Percentiles rank a stretch among this genome's conserved stretches.
Conservation (phyloP, 1,139 yeast species). For the Hansenula sp. region DNA sequence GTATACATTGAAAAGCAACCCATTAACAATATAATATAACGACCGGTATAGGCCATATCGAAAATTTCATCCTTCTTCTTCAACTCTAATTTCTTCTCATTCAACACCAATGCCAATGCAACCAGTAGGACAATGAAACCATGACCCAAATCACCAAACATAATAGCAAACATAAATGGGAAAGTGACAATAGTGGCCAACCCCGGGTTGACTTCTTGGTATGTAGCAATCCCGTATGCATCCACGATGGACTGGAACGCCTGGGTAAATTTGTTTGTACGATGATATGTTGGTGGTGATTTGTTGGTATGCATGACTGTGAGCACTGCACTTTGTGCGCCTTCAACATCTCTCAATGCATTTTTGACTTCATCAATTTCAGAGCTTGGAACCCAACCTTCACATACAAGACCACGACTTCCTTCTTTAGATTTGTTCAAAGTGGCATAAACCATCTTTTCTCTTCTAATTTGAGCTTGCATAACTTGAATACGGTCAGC, state of each 20-base stretch:
- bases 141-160: conserved; percentile 87
- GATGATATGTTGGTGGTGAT: conserved; percentile 76
- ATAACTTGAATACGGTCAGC: conserved; percentile 62
- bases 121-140: conserved; percentile 63
- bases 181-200: conserved; percentile 74
- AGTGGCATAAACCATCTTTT: conserved; percentile 63
- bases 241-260: conserved; percentile 78
- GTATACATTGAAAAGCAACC: conserved; percentile 77
- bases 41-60: conserved; percentile 77
- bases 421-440: conserved; percentile 69
- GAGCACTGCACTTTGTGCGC: conserved; percentile 56
- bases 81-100: conserved; percentile 53
- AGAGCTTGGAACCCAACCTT: conserved; percentile 76
- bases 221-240: conserved; percentile 75
- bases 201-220: conserved; percentile 78
- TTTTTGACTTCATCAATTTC: conserved; percentile 34
- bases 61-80: conserved; percentile 75
- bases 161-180: conserved; percentile 83
- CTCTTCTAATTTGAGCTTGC: conserved; percentile 67
- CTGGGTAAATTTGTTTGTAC: conserved; percentile 69
- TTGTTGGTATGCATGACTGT: conserved; percentile 61
- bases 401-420: conserved; percentile 61
- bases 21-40: conserved; percentile 71
- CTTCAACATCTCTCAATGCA: conserved; percentile 34
- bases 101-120: conserved; percentile 53